Evolutionary conservation across 257 asterid species (phyloP), one percentile per base, ranked within the genome.

Genomic region (Fraxinus anomala): DNA sequence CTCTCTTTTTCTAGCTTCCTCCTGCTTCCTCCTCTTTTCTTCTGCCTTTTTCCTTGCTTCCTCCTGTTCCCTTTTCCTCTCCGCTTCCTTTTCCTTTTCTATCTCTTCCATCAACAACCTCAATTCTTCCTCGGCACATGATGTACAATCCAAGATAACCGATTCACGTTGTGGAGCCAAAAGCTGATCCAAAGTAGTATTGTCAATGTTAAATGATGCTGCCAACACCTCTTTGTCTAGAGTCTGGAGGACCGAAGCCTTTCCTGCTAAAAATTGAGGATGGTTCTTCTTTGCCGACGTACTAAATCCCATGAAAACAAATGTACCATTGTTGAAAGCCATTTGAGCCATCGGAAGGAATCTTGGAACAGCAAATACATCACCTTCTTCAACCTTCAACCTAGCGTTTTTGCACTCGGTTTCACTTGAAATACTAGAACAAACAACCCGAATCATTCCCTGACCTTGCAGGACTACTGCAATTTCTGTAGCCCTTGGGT

Each of bases 341-440:
- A 92, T 88, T 76, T 94, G 97, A 4, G 96, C 92, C 97, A 92
- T 90, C 2, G 96, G 94, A 73, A 87, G 90, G 80, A 87, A 92
- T 82, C 89, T 83, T 1, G 96, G 96, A 49, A 92, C 91, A 0
- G 49, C 91, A 74, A 94, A 94, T 14, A 88, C 84, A 36, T 92
- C 97, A 0, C 96, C 97, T 86, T 90, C 93, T 30, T 84, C 86
- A 3, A 90, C 96, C 66, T 73, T 82, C 68, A 84, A 88, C 78
- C 93, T 89, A 79, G 16, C 51, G 66, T 80, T 85, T 49, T 54
- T 74, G 78, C 97, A 90, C 6, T 68, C 78, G 0, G 81, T 28
- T 54, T 72, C 76, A 5, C 81, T 77, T 6, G 80, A n/a, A 9
- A 44, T 17, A 42, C 87, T 69, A 0, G 96, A 68, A 69, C 97